Evolutionary conservation across 495 filamentous ascomycete genomes (phyloP).

Genomic region (Rostrohypoxylon terebratum): DNA sequence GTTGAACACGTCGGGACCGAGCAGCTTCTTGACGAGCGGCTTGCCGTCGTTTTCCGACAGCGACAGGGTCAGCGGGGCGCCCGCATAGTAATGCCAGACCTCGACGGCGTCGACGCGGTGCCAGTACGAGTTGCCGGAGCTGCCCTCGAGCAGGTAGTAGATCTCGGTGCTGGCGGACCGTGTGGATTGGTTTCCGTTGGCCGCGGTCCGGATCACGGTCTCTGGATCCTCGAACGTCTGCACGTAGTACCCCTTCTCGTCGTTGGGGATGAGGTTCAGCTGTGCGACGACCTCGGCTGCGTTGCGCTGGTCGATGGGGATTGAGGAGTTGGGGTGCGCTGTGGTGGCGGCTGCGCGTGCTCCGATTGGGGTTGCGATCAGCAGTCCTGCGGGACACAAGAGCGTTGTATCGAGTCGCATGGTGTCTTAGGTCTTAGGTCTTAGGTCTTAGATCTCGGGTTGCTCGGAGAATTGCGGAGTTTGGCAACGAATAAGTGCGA

Average conservation of each 20-base stretch:
- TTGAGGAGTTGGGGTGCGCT: neutral
- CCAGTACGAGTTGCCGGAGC: constrained; percentile 55
- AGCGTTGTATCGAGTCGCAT: constrained; percentile 20
- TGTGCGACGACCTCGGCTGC: constrained; percentile 54
- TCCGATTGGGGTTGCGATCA: constrained; percentile 14
- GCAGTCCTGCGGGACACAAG: constrained; percentile 13
- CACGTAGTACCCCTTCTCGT: constrained; percentile 61
- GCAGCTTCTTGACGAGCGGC: constrained; percentile 62
- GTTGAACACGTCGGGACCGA: constrained; percentile 56
- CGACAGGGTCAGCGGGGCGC: constrained; percentile 58
- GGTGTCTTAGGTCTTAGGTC: neutral
- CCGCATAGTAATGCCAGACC: constrained; percentile 64
- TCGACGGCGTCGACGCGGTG: constrained; percentile 62
- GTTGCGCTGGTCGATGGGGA: constrained; percentile 40
- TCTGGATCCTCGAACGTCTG: constrained; percentile 59
- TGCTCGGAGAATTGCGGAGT: neutral
- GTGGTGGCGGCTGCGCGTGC: constrained; percentile 1
- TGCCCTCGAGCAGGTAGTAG: constrained; percentile 63
- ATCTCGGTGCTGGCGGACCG: constrained; percentile 62
- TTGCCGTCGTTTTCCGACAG: constrained; percentile 47
- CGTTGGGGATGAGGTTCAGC: constrained; percentile 56
- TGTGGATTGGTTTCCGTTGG: constrained; percentile 52
- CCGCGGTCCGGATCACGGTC: constrained; percentile 16
- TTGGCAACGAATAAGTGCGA: neutral
- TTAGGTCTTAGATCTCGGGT: neutral